phyloP scores from a whole-genome alignment of 2,329 filamentous ascomycete genomes.

The Albophoma yamanashiensis region DNA sequence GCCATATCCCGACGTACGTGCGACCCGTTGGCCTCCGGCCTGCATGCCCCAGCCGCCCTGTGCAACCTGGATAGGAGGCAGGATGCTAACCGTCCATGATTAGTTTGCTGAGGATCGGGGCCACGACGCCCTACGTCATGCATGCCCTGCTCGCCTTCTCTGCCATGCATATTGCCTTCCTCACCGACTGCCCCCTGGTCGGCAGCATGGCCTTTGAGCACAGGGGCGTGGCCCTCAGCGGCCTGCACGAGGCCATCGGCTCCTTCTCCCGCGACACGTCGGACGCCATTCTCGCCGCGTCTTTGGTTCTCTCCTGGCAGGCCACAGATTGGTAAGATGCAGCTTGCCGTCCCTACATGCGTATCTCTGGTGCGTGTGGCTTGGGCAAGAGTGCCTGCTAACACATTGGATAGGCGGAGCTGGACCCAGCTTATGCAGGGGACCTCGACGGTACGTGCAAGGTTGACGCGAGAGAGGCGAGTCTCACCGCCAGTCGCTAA shows the following conservation, averaged over 20 bases:
- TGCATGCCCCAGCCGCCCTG: neutral
- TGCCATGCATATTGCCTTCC: conserved; percentile 86
- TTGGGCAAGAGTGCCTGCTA: conserved; percentile 5
- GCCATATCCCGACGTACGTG: conserved; percentile 82
- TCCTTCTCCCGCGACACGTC: conserved; percentile 78
- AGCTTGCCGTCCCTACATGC: neutral
- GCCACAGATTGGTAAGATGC: conserved; percentile 77
- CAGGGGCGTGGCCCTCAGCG: conserved; percentile 73
- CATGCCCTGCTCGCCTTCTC: conserved; percentile 85
- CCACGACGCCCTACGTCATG: conserved; percentile 83
- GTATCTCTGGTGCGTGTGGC: neutral
- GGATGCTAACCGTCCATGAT: neutral
- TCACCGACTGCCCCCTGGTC: conserved; percentile 75
- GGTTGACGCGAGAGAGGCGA: neutral
- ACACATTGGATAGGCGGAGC: conserved; percentile 55
- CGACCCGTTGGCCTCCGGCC: neutral
- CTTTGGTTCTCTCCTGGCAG: conserved; percentile 90
- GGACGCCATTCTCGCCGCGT: conserved; percentile 85
- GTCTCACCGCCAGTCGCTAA: neutral
- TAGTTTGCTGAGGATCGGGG: conserved; percentile 58
- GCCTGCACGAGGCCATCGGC: conserved; percentile 77
- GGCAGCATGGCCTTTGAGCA: conserved; percentile 86
- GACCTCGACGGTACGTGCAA: conserved; percentile 64
- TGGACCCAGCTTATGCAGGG: conserved; percentile 92
- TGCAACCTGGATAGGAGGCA: neutral